Evolutionary conservation across 805 yeast genomes (phyloP).

Genomic region (Candida patagonica): DNA sequence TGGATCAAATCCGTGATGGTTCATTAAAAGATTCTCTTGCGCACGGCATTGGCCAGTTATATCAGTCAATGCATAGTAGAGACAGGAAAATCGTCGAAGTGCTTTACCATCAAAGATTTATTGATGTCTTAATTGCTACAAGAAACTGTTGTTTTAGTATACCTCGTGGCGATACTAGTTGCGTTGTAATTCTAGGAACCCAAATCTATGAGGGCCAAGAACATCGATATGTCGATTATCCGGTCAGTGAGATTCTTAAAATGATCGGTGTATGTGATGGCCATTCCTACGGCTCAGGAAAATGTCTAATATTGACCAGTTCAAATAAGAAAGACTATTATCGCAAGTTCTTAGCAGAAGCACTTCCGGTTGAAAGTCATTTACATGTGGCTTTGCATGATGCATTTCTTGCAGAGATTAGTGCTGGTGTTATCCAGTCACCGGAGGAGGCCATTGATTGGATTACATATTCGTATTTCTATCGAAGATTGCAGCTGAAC

Average conservation of each 20-base stretch:
- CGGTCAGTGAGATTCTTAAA: slow-evolving; percentile 41
- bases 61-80: slow-evolving; percentile 43
- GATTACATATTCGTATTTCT: slow-evolving; percentile 77
- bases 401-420: slow-evolving; percentile 62
- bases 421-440: slow-evolving; percentile 48
- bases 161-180: slow-evolving; percentile 38
- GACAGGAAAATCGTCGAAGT: slow-evolving; percentile 51
- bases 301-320: slow-evolving; percentile 49
- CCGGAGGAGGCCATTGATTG: slow-evolving; percentile 88
- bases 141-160: slow-evolving; percentile 42
- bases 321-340: slow-evolving; percentile 51
- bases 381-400: slow-evolving; percentile 54
- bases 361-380: slow-evolving; percentile 79
- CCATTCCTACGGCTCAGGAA: slow-evolving; percentile 21
- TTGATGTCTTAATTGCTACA: slow-evolving; percentile 53
- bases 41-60: slow-evolving; percentile 57
- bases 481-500: slow-evolving; percentile 67
- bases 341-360: slow-evolving; percentile 57
- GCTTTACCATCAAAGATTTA: slow-evolving; percentile 40
- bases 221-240: slow-evolving; percentile 59
- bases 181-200: slow-evolving; percentile 62
- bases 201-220: slow-evolving; percentile 64
- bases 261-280: slow-evolving; percentile 25
- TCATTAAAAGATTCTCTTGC: slow-evolving; percentile 35
- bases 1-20: slow-evolving; percentile 39